Evolutionary conservation across 345 rosid species (phyloP).

Genomic region (Pistacia atlantica): DNA sequence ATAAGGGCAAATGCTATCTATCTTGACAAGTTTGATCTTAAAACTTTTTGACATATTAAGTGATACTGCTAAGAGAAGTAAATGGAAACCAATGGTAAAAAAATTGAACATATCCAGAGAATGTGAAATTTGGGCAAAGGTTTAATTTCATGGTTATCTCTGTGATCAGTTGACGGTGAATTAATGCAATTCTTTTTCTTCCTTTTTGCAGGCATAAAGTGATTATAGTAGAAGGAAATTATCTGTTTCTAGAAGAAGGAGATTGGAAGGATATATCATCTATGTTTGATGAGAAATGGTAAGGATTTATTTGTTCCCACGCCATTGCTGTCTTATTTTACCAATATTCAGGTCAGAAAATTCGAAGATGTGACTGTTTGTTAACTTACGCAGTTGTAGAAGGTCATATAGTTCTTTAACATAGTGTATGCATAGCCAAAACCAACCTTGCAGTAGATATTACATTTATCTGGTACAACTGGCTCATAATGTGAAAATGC

Average conservation of each 20-base stretch:
- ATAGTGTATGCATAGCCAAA: neutral
- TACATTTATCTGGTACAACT: neutral
- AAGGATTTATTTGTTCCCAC: conserved; percentile 22
- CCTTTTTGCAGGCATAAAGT: conserved; percentile 78
- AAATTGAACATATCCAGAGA: neutral
- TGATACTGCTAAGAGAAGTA: neutral
- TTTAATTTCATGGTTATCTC: neutral
- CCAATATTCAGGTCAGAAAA: neutral
- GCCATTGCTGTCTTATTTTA: conserved; percentile 12
- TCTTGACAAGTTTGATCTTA: neutral
- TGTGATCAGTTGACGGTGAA: neutral
- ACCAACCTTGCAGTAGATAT: neutral
- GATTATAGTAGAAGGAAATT: conserved; percentile 88
- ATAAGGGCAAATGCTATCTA: neutral
- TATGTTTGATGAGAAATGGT: conserved; percentile 93
- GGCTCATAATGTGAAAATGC: neutral
- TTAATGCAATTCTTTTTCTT: conserved; percentile 3
- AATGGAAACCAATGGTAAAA: neutral
- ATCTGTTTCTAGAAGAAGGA: conserved; percentile 65
- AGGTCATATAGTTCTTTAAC: neutral
- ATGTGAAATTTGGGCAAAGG: neutral
- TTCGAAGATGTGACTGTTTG: conserved; percentile 5
- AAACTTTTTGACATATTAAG: neutral
- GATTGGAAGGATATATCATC: conserved; percentile 76
- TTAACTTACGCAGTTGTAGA: neutral